Evolutionary conservation across 2,329 filamentous ascomycete species (phyloP), one percentile per base, ranked within the genome.

Genomic region (Talaromyces sp.): DNA sequence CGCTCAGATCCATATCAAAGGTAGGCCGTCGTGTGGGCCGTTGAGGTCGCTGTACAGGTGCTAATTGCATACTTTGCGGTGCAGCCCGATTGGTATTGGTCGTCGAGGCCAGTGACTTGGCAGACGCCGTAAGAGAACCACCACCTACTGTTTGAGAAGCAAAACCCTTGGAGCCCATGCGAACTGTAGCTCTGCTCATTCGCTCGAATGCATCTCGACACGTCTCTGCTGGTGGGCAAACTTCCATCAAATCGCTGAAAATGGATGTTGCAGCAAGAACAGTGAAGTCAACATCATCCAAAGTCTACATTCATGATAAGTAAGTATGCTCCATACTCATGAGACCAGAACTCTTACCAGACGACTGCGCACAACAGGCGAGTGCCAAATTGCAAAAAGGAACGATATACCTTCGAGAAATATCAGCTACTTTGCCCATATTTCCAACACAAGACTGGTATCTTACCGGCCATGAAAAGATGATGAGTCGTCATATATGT

Each of bases 201-300:
- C 93, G 86, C 69, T 96, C 91, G 73, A 98, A 97, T 0, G 95
- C 93, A 74, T 98, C 93, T 14, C 92, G 87, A 74, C 93, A 98
- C 11, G 93, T 92, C 80, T 97, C 93, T 35, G 93, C 93, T 0
- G 93, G 93, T 0, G 93, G 93, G 69, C 95, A 98, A 75, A 96
- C 96, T 68, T 96, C 91, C 67, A 96, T 93, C 66, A 98, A 83
- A 72, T 97, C 95, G 5, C 87, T 89, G 48, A 98, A 87, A 8
- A 98, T 92, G 1, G 93, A 97, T 56, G 92, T 97, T 23, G 93
- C 93, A 8, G 93, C 92, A 56, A 97, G 82, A 8, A 98, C 91
- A 0, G 93, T 98, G 70, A 96, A 96, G 73, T 98, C 93, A n/a
- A 98, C 92, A 73, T 98, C 93, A 71, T 98, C 93, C 79, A 96